Base-by-base conservation (phyloP, 306 rosid genomes). In the Inga oerstediana region DNA sequence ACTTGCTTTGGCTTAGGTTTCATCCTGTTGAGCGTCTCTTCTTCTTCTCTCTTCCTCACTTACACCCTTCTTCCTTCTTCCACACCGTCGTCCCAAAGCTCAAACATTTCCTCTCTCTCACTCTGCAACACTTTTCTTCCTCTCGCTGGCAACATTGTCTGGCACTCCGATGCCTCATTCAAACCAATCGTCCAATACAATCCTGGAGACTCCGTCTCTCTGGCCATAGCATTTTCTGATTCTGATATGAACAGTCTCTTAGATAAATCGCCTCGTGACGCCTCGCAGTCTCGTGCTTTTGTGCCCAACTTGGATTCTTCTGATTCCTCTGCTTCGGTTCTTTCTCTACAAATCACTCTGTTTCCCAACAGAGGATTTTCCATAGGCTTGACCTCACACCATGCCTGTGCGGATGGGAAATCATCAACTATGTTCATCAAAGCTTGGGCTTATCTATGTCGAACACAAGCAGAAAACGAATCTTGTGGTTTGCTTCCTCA, bases 291-390 rank as follows among this genome's bases (percentile, higher is more conserved):
- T 74, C 85, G 78, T 48, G 79, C 86, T 41, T 82, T 90, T 3
- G 79, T 88, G 7, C 89, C 93, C 35, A 64, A 72, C 8, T 77
- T 90, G 65, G 74, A 30, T 0, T 44, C 72, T 4, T 51, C 88
- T 10, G 80, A 78, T 14, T 52, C 80, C 2, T 3, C 3, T 8
- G 75, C 87, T 7, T 44, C 88, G 3, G 76, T 62, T 13, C 2
- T 86, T 32, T 56, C 91, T 1, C 58, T 88, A 74, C 89, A 88
- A 70, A 48, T 90, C 64, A 90, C 93, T 34, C 56, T 82, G 35
- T 90, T 90, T 32, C 86, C 83, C 6, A 80, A 70, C 54, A 37
- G 20, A 4, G 91, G 93, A 0, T 84, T 90, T 35, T 88, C 82
- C n/a, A 79, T 88, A 10, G 93, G 93, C 27, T 44, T 83, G 72